phyloP scores from a whole-genome alignment of 768 basidiomycete genomes.

The Rubroboletus satanas region DNA sequence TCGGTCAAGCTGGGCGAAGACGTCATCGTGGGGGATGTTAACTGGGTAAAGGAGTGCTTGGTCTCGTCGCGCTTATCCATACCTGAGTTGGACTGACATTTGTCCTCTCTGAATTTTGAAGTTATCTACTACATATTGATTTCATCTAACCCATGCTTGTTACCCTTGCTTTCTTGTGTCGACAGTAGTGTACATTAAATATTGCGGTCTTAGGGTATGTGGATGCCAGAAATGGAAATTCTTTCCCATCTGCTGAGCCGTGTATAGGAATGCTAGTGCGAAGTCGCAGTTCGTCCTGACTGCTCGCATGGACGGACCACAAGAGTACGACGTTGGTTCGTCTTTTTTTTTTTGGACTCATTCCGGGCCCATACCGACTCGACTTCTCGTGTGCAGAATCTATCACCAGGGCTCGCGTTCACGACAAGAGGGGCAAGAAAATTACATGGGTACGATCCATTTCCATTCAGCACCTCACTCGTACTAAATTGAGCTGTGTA shows the following conservation, averaged over 20 bases:
- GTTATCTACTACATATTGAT: constrained; percentile 2
- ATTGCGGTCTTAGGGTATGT: not conserved
- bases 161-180: not conserved
- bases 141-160: not conserved
- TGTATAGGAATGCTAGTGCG: not conserved
- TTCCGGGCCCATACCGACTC: not conserved
- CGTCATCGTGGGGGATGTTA: constrained; percentile 47
- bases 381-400: constrained; percentile 39
- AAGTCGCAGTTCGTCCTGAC: constrained; percentile 6
- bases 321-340: constrained; percentile 70
- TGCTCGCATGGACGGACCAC: constrained; percentile 35
- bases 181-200: constrained; percentile 9
- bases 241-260: constrained; percentile 10
- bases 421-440: constrained; percentile 42
- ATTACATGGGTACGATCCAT: constrained; percentile 45
- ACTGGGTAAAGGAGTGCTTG: constrained; percentile 78
- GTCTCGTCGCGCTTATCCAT: constrained; percentile 54
- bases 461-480: constrained; percentile 4
- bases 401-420: constrained; percentile 50
- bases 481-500: constrained; percentile 26
- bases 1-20: constrained; percentile 25
- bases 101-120: not conserved
- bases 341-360: constrained; percentile 5
- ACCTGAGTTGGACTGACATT: constrained; percentile 15
- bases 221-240: constrained; percentile 15